A percentile compares a stretch with the other conserved stretches of the same genome.
Conservation (phyloP, 108 stramenopile genomes). For the Phaeodactylum tricornutum region DNA sequence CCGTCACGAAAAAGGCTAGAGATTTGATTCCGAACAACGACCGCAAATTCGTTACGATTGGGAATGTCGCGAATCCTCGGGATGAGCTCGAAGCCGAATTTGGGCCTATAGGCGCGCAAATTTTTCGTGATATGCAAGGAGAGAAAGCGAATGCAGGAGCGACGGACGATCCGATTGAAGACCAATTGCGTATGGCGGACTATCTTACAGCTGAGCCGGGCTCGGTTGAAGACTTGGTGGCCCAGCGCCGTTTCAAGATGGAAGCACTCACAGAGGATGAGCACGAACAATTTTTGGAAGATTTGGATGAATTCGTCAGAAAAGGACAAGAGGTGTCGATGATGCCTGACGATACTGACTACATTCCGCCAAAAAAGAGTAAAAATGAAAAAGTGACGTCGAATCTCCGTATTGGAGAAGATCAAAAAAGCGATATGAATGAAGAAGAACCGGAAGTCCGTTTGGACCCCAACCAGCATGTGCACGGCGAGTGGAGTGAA, state of each 20-base stretch:
- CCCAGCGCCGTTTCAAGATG: constrained; percentile 22
- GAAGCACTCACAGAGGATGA: constrained; percentile 31
- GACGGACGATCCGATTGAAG: constrained; percentile 20
- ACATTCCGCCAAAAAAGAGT: constrained; percentile 1
- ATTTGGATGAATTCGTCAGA: constrained; percentile 23
- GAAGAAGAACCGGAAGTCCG: constrained; percentile 21
- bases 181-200: constrained; percentile 48
- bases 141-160: background rate
- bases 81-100: constrained; percentile 2
- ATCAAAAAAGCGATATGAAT: too few species aligned
- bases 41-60: background rate
- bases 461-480: constrained; percentile 34
- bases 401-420: too few species aligned
- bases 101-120: constrained; percentile 2
- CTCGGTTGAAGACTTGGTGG: constrained; percentile 66
- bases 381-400: constrained; percentile 4
- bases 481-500: constrained; percentile 40
- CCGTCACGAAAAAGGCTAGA: background rate
- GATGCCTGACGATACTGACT: constrained; percentile 9
- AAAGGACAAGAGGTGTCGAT: constrained; percentile 21
- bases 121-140: background rate
- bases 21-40: background rate
- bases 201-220: constrained; percentile 53
- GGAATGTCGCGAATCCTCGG: background rate
- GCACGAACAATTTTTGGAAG: constrained; percentile 15